Evolutionary conservation across 2,329 filamentous ascomycete species (phyloP).

Genomic region (Diaporthe helianthi): DNA sequence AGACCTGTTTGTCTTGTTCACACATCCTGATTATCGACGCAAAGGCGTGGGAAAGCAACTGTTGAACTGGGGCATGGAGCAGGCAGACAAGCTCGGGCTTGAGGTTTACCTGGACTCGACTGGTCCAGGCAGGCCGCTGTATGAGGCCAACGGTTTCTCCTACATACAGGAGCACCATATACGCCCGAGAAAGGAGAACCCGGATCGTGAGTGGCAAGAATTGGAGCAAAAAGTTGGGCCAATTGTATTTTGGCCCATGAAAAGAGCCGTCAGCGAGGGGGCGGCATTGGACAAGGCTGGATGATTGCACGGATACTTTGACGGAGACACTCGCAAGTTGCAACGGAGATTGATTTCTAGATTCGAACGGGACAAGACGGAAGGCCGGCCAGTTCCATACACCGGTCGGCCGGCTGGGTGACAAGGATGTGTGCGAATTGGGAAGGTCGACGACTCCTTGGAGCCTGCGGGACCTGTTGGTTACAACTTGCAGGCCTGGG

Average conservation of each 20-base stretch:
- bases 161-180: constrained; percentile 38
- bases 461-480: too few species aligned
- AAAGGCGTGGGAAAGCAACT: constrained; percentile 38
- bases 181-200: constrained; percentile 35
- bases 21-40: constrained; percentile 38
- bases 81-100: constrained; percentile 37
- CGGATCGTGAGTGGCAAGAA: constrained; percentile 40
- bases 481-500: too few species aligned
- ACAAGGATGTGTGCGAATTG: too few species aligned
- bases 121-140: constrained; percentile 35
- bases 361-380: background rate
- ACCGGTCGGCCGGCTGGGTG: too few species aligned
- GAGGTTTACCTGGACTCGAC: constrained; percentile 40
- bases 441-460: too few species aligned
- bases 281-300: constrained; percentile 2
- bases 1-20: constrained; percentile 41
- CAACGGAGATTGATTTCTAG: background rate
- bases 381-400: background rate
- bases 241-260: constrained; percentile 38
- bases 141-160: constrained; percentile 37
- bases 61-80: constrained; percentile 39
- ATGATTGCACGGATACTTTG: background rate
- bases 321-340: background rate
- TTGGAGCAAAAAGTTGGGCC: constrained; percentile 49
- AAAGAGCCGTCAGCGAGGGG: constrained; percentile 33